These are phyloP conservation scores for Epipyxis sp. DNA, from an alignment of 108 stramenopile species.

Conservation along the genomic window DNA sequence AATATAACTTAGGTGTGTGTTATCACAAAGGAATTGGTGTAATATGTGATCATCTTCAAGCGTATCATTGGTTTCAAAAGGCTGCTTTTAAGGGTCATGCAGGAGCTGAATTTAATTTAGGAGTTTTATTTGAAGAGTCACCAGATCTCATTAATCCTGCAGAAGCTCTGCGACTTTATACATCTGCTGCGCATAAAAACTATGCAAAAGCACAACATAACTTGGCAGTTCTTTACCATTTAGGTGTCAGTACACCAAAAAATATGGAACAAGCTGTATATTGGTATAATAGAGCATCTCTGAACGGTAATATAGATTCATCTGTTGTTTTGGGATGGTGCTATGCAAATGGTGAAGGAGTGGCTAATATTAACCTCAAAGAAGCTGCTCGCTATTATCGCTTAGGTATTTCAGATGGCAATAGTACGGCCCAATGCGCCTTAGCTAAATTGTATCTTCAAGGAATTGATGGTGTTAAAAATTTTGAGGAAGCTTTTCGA, in stretches of 20 bases:
- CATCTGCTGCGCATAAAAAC: not conserved
- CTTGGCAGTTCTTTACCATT: not conserved
- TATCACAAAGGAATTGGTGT: not conserved
- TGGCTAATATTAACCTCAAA: not conserved
- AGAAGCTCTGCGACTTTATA: not conserved
- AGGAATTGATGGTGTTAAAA: not conserved
- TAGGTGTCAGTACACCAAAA: not conserved
- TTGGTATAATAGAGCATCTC: constrained; percentile 2
- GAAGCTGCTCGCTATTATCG: constrained; percentile 1
- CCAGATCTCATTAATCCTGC: too few relatives aligned
- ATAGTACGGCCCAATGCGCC: not conserved
- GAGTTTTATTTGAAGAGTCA: too few relatives aligned
- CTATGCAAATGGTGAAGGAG: constrained; percentile 25
- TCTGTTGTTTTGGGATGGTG: not conserved
- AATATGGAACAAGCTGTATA: not conserved
- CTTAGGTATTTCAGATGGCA: not conserved
- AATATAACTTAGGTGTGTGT: not conserved
- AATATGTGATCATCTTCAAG: too few relatives aligned
- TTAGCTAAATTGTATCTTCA: not conserved
- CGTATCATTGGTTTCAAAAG: too few relatives aligned
- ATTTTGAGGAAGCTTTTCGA: not conserved
- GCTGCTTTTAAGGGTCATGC: too few relatives aligned
- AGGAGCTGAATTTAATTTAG: too few relatives aligned
- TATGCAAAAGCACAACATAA: not conserved
- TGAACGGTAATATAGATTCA: not conserved